Evolutionary conservation across 257 asterid species (phyloP), one percentile per base, ranked within the genome.

Genomic region (Nicotiana benthamiana): DNA sequence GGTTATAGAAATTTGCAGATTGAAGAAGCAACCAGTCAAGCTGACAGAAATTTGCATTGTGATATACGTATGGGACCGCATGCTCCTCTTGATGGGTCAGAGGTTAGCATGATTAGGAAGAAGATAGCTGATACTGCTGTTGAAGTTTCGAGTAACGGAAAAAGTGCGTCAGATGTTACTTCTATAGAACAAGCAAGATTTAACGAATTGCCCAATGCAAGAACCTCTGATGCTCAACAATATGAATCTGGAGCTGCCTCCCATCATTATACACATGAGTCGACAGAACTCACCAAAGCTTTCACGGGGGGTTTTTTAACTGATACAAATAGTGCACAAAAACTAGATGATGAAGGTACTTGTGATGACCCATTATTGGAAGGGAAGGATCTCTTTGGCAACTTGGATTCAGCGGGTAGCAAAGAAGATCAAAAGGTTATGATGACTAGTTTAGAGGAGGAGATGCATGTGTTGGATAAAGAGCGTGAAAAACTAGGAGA

Each of bases 401-500:
- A 82, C 43, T 43, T 83, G 70, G 70, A 82, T 43, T 79, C 68
- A 64, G 32, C 75, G 72, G 77, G 84, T 80, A 75, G 56, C 70
- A 80, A 82, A 83, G 83, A 84, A 75, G 91, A 87, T 65, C 88
- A 83, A 32, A 86, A 87, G 54, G 84, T 87, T 46, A 70, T 85
- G 77, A 86, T 89, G 82, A 92, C 87, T 75, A 82, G 78, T 82
- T 62, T 95, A 83, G 96, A 89, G 83, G 97, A 89, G 80, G 96
- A 92, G 87, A 83, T 95, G 84, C 57, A 77, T 80, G 77, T 84
- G 82, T 87, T 95, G 66, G 93, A 82, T 74, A 84, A 90, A 81
- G 96, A 93, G 84, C 91, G 90, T 75, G 91, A 85, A 78, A 90
- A 89, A 70, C 90, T 95, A 13, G 96, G 92, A 80, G 84, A 86